These are phyloP conservation scores for Gnetum montanum DNA, from an alignment of 75 land plant species.

Conservation along the genomic window DNA sequence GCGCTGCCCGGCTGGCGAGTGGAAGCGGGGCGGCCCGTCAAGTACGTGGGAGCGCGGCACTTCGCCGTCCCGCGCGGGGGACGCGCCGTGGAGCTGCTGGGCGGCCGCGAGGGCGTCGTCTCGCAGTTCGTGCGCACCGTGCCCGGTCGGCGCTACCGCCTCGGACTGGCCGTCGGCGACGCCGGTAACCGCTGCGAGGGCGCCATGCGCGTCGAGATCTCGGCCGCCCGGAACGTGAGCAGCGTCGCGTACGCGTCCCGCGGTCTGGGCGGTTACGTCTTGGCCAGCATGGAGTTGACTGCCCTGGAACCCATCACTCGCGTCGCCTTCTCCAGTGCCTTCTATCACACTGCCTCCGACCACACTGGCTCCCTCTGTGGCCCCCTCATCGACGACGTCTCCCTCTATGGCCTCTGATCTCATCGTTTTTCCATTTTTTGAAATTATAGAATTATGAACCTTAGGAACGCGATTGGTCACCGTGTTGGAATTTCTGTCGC, in stretches of 20 bases:
- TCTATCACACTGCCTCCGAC: constrained; percentile 26
- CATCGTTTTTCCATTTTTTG: too few relatives aligned
- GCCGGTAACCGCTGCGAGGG: constrained; percentile 29
- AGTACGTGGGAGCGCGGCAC: constrained; percentile 10
- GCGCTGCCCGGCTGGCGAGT: constrained; percentile 10
- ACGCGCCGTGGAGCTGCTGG: constrained; percentile 28
- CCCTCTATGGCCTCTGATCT: too few relatives aligned
- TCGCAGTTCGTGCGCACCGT: constrained; percentile 19
- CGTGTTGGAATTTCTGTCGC: too few relatives aligned
- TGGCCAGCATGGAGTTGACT: constrained; percentile 21
- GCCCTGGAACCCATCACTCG: constrained; percentile 22
- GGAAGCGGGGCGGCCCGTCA: constrained; percentile 1
- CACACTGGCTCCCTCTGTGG: constrained; percentile 40
- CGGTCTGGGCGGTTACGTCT: constrained; percentile 42
- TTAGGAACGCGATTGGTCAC: too few relatives aligned
- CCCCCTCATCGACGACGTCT: constrained; percentile 50
- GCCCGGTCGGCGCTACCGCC: constrained; percentile 20
- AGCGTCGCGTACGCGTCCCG: constrained; percentile 40
- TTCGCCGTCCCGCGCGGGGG: constrained; percentile 24
- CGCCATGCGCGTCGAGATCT: constrained; percentile 9
- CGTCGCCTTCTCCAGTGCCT: constrained; percentile 35
- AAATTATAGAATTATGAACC: too few relatives aligned
- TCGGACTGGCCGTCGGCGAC: constrained; percentile 27
- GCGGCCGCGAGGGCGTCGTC: constrained; percentile 21
- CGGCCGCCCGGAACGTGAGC: constrained; percentile 30